These are phyloP conservation scores for Seminavis robusta DNA, from an alignment of 108 stramenopile genomes.

Conservation along the genomic window DNA sequence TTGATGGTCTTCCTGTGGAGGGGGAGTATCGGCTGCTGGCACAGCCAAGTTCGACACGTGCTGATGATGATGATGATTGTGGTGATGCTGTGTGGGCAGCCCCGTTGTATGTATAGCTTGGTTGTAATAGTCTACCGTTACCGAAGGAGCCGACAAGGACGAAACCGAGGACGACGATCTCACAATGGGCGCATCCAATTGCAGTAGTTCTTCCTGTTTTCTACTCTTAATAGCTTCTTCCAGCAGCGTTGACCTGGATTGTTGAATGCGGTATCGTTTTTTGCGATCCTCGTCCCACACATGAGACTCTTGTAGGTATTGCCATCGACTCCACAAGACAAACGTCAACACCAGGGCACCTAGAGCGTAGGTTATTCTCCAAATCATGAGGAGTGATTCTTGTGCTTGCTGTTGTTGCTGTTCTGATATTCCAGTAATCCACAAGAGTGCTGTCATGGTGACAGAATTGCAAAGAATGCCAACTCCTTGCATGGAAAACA, in stretches of 20 bases:
- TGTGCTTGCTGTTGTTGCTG: slow-evolving; percentile 8
- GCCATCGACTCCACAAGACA: slow-evolving; percentile 41
- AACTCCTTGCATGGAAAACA: slow-evolving; percentile 74
- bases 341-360: slow-evolving; percentile 44
- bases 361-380: slow-evolving; percentile 52
- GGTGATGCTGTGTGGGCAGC: too few species aligned
- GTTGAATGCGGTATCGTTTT: slow-evolving; percentile 7
- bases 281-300: slow-evolving; percentile 42
- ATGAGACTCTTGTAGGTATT: slow-evolving; percentile 47
- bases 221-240: too few species aligned
- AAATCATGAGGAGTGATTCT: slow-evolving; percentile 35
- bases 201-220: too few species aligned
- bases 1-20: background rate
- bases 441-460: slow-evolving; percentile 39
- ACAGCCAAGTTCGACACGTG: background rate
- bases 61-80: slow-evolving; percentile 6
- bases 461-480: slow-evolving; percentile 66
- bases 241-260: background rate
- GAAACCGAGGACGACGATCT: background rate
- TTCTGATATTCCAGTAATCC: slow-evolving; percentile 1
- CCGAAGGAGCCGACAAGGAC: slow-evolving; percentile 9
- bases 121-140: background rate
- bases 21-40: background rate
- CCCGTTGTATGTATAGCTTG: too few species aligned
- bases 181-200: background rate